Conservation (phyloP, 257 asterid genomes). For the Henckelia pumila region DNA sequence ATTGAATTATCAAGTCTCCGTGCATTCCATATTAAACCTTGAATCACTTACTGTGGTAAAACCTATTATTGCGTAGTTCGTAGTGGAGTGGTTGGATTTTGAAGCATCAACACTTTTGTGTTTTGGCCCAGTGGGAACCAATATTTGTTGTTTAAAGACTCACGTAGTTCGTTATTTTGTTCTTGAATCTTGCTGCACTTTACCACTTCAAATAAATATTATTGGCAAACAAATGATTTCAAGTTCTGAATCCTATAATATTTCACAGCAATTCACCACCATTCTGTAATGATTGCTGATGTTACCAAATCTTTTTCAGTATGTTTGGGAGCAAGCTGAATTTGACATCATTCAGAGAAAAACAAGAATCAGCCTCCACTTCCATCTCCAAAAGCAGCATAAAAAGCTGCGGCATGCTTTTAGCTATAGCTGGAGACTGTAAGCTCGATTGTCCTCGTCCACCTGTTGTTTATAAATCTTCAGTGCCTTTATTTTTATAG, state of each 20-base stretch:
- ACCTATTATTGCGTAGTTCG: no score
- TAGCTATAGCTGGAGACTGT: conserved; percentile 99
- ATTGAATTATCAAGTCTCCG: no score
- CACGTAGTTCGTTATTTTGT: no score
- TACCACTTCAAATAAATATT: not conserved
- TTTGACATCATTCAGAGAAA: conserved; percentile 83
- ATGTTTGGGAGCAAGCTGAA: conserved; percentile 95
- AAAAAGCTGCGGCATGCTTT: conserved; percentile 86
- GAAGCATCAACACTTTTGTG: no score
- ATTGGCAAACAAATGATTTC: not conserved
- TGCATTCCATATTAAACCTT: no score
- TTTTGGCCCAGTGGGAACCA: no score
- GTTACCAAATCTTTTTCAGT: conserved; percentile 38
- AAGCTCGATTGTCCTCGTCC: conserved; percentile 35
- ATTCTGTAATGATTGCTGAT: not conserved
- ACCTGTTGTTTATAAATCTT: not conserved
- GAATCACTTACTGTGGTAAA: no score
- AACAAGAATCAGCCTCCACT: conserved; percentile 97
- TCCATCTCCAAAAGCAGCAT: conserved; percentile 64
- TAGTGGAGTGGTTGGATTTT: no score
- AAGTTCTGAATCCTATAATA: not conserved
- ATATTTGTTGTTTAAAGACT: not conserved
- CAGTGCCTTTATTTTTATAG: not conserved
- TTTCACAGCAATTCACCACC: no score
- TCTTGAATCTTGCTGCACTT: not conserved